Base-by-base conservation (phyloP, 306 rosid genomes). In the Oemleria cerasiformis region DNA sequence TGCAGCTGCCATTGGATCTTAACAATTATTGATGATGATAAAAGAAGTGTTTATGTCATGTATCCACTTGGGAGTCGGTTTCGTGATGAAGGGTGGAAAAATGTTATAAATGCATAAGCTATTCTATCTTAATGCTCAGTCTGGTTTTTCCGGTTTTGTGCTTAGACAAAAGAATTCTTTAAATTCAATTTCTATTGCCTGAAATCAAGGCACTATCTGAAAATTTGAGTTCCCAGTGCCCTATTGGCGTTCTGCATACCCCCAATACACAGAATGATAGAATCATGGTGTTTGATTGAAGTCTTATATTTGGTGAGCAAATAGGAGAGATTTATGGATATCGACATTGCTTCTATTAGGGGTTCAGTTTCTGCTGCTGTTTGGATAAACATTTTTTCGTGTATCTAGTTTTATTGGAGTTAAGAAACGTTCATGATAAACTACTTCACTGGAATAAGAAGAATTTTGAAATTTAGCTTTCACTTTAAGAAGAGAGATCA, bases 291-390 rank as follows among this genome's bases (percentile, higher is more conserved):
- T 25, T 25, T 25, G 30, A 25, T 25, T 25, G 1, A 25, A 25
- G 20, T 65, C 55, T 23, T 13, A 23, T 8, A 23, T 65, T 7
- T 63, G 30, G 9, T 20, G 11, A 11, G 51, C 42, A 64, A 12
- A 41, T 30, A 64, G 10, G 6, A 5, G 4, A 25, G 2, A 25
- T 79, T 65, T 69, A 51, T 78, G 30, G 43, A 45, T 43, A 0
- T 58, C 42, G 40, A 54, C 55, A 41, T 63, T 72, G 73, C 67
- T 67, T 79, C 74, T 69, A 25, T 61, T 78, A 43, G 50, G 72
- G 66, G 63, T 74, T 82, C 81, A 75, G 82, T 30, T 75, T 38
- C 63, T 72, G 66, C 64, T 38, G 74, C 44, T 83, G 57, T 78
- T 65, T 83, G 63, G 79, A 43, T 81, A 20, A 51, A 8, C 50